These are phyloP conservation scores for Sugiyamaella qingdaonensis DNA, from an alignment of 805 yeast genomes.

Conservation along the genomic window DNA sequence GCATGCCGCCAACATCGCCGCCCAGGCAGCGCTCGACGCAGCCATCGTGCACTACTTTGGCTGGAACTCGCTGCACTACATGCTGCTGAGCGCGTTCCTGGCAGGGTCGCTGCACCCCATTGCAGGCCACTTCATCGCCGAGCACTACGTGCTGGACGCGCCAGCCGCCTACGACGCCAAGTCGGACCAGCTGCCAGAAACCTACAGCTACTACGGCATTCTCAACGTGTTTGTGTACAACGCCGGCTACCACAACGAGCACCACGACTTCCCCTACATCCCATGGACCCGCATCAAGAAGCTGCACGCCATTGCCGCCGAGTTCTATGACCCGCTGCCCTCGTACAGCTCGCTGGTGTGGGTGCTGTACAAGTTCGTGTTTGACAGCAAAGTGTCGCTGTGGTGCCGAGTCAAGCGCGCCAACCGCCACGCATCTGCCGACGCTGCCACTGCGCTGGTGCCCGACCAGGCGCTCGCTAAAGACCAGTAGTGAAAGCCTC, in stretches of 20 bases:
- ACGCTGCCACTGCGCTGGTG: background rate
- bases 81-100: slow-evolving; percentile 70
- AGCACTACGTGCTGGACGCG: slow-evolving; percentile 74
- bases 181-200: slow-evolving; percentile 50
- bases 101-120: slow-evolving; percentile 93
- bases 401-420: slow-evolving; percentile 77
- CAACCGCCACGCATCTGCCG: background rate
- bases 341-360: slow-evolving; percentile 72
- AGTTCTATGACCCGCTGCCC: slow-evolving; percentile 80
- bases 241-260: slow-evolving; percentile 92
- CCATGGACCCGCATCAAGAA: slow-evolving; percentile 81
- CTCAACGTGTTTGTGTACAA: slow-evolving; percentile 81
- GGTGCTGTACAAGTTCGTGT: slow-evolving; percentile 67
- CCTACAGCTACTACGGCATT: slow-evolving; percentile 83
- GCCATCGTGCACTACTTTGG: slow-evolving; percentile 61
- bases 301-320: slow-evolving; percentile 63
- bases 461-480: slow-evolving; percentile 1
- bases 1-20: slow-evolving; percentile 62
- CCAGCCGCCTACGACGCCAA: slow-evolving; percentile 37
- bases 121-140: slow-evolving; percentile 96
- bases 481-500: slow-evolving; percentile 3
- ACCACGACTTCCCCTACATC: slow-evolving; percentile 90
- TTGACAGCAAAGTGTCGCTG: slow-evolving; percentile 61
- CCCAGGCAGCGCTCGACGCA: slow-evolving; percentile 57
- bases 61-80: slow-evolving; percentile 56